Base-by-base conservation (phyloP, 2,329 filamentous ascomycete genomes). In the Botrytis sinoallii region DNA sequence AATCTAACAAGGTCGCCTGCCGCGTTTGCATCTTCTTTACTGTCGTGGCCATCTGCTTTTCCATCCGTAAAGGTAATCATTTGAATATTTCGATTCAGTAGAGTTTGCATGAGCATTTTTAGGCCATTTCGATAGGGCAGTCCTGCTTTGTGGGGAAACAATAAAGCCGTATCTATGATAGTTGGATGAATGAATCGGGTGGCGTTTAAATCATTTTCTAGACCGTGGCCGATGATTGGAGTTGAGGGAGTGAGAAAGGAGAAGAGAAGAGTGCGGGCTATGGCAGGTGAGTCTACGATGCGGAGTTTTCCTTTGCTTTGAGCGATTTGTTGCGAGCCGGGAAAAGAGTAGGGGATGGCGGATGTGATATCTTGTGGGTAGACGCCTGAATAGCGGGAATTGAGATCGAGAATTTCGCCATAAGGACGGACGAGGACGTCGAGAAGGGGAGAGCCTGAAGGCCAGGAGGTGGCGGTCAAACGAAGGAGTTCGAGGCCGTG, bases 131-230 rank as follows among this genome's bases (percentile, higher is more conserved):
- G 91, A 71, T 90, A 87, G 0, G 96, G 96, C 1, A 98, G 84
- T 1, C 94, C 94, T 25, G 85, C 85, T 22, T 86, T 89, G 79
- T 97, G 94, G 0, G 95, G 94, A 81, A 89, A 99, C 0, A 98
- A 86, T 0, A 98, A 83, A 0, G 94, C 90, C 0, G 95, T 98
- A 82, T 98, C 95, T 79, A 98, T 88, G 71, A 98, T 86, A 0
- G 88, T 92, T 0, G 92, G 93, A 79, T 98, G 96, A 63, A 97
- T 90, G 69, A 98, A 88, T 52, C 95, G 92, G 59, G 92, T 86
- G 3, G 91, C 73, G 81, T 97, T 98, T 72, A 99, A 88, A 79
- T 99, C 96, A 80, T 99, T 99, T 79, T 99, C 96, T 14, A 98
- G 89, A 0, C 94, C 95, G 81, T 99, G 96, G 0, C 96, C 96